Conservation (phyloP, 2,329 filamentous ascomycete genomes). For the Fonsecaea multimorphosa region DNA sequence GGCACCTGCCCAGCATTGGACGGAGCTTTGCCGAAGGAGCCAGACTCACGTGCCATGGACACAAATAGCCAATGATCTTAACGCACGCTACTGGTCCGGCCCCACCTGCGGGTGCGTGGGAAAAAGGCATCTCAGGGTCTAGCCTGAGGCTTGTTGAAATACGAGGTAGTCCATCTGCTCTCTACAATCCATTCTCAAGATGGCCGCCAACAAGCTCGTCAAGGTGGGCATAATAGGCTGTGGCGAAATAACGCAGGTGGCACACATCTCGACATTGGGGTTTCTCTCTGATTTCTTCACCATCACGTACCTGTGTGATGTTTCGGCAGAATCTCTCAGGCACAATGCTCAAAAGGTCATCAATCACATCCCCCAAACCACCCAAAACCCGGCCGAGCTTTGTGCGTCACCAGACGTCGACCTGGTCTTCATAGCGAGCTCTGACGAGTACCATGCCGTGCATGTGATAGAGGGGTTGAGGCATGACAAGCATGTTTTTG, state of each 20-base stretch:
- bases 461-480: constrained; percentile 60
- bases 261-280: constrained; percentile 60
- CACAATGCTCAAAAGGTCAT: constrained; percentile 46
- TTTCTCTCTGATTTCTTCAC: constrained; percentile 54
- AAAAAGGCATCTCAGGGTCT: background rate
- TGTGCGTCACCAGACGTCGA: constrained; percentile 54
- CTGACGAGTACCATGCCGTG: constrained; percentile 62
- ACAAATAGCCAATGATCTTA: background rate
- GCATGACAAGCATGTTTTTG: constrained; percentile 62
- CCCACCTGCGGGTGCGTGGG: background rate
- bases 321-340: constrained; percentile 50
- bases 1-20: constrained; percentile 1
- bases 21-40: constrained; percentile 54
- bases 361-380: constrained; percentile 46
- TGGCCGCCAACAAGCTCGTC: constrained; percentile 35
- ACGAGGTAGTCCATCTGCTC: background rate
- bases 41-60: background rate
- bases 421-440: constrained; percentile 61
- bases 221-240: constrained; percentile 47
- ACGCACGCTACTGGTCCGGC: background rate
- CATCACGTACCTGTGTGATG: constrained; percentile 59
- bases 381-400: constrained; percentile 46
- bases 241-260: constrained; percentile 57
- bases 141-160: background rate
- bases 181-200: constrained; percentile 3